A percentile compares a stretch with the other conserved stretches of the same genome.
Evolutionary conservation across 805 yeast genomes (phyloP).

Genomic region (Saccharomyces jurei): DNA sequence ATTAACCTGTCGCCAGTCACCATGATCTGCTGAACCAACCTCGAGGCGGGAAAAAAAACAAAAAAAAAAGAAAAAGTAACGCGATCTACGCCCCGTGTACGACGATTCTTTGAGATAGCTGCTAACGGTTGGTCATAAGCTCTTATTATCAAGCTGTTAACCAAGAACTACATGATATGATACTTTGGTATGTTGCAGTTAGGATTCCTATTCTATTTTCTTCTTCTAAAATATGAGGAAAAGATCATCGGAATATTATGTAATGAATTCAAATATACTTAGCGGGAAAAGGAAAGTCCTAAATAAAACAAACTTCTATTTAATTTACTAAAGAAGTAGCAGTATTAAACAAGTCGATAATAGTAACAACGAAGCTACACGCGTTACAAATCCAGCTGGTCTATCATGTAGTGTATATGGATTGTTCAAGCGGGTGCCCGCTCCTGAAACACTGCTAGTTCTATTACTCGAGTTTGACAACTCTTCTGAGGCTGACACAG

Average conservation of each 20-base stretch:
- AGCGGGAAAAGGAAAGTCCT: not conserved
- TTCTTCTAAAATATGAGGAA: too few relatives aligned
- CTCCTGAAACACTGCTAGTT: not conserved
- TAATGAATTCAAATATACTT: not conserved
- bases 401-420: not conserved
- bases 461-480: not conserved
- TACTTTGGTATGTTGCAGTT: not conserved
- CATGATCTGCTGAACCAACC: not conserved
- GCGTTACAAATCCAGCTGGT: not conserved
- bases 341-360: not conserved
- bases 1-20: not conserved
- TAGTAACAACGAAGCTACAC: not conserved
- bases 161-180: not conserved
- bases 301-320: not conserved
- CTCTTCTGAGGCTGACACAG: conserved; percentile 1
- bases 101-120: not conserved
- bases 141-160: not conserved
- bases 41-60: not conserved
- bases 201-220: not conserved
- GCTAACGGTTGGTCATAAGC: not conserved
- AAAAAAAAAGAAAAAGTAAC: not conserved
- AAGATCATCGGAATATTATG: not conserved
- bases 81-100: not conserved
- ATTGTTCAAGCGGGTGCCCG: not conserved
- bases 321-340: not conserved